A percentile compares a stretch with the other conserved stretches of the same genome.
phyloP scores from a whole-genome alignment of 2,329 filamentous ascomycete genomes.

The Neopestalotiopsis sp. region DNA sequence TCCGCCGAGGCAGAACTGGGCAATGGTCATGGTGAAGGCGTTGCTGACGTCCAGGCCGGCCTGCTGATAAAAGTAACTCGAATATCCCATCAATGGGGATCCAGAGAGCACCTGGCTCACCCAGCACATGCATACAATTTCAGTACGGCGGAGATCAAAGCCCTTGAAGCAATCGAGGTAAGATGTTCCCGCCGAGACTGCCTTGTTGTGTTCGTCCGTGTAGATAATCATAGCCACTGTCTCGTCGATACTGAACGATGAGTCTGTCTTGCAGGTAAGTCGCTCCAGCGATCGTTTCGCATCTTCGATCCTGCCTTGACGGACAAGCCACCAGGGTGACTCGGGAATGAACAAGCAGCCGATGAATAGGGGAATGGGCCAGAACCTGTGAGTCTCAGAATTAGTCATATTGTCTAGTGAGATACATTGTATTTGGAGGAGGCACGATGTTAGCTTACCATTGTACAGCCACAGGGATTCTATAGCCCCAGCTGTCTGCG shows the following conservation, averaged over 20 bases:
- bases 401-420: background rate
- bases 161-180: slow-evolving; percentile 46
- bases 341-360: slow-evolving; percentile 18
- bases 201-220: slow-evolving; percentile 42
- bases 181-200: slow-evolving; percentile 32
- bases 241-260: slow-evolving; percentile 35
- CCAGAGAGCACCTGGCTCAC: slow-evolving; percentile 29
- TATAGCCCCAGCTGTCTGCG: slow-evolving; percentile 16
- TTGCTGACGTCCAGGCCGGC: slow-evolving; percentile 30
- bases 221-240: slow-evolving; percentile 45
- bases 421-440: background rate
- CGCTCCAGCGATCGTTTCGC: slow-evolving; percentile 36
- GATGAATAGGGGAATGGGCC: slow-evolving; percentile 20
- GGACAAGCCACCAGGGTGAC: slow-evolving; percentile 33
- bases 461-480: slow-evolving; percentile 19
- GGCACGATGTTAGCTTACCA: slow-evolving; percentile 12
- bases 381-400: slow-evolving; percentile 6
- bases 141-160: slow-evolving; percentile 39
- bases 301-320: slow-evolving; percentile 35
- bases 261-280: slow-evolving; percentile 27
- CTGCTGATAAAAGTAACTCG: slow-evolving; percentile 38
- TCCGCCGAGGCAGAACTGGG: slow-evolving; percentile 39
- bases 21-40: slow-evolving; percentile 34
- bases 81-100: slow-evolving; percentile 30
- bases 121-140: slow-evolving; percentile 35